Base-by-base conservation (phyloP, 768 basidiomycete genomes). In the Panaeolus cyanescens region DNA sequence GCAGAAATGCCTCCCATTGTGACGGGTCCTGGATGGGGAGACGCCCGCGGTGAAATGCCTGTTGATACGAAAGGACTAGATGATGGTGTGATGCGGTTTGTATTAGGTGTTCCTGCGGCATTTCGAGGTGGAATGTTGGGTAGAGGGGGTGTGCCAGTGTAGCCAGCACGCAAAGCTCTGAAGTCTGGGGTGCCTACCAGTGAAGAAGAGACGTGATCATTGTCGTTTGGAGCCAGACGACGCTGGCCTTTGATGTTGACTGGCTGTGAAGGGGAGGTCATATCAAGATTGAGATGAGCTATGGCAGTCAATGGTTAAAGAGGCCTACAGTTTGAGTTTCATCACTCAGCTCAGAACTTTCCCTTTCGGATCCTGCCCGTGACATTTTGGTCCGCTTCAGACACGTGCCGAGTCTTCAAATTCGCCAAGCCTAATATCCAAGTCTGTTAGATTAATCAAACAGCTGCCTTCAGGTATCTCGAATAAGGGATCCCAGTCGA, bases 131-230 rank as follows among this genome's bases (percentile, higher is more conserved):
- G 86, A 25, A 88, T 86, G 63, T 85, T 83, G 20, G 89, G 81
- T 0, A 79, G 76, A 15, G 88, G 87, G 39, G 72, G 87, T 5
- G 84, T 83, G 15, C 83, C 85, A 5, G 75, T 68, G 66, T 88
- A 91, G 60, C 85, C 85, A 19, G 87, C 86, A 2, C 90, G 84
- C n/a, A 91, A 75, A 13, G 79, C 77, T 32, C 85, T 82, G 60
- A 90, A 73, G 66, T 88, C 85, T 6, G 91, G 88, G 19, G 90
- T 89, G 42, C 87, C 87, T 13, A 78, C 13, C 8, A 32, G 30
- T n/a, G 40, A 65, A 1, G 80, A 66, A 8, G 76, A 77, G 8
- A 67, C 68, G 70, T 56, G 20, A 63, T 58, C 50, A 45, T 68
- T 45, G 56, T 68, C 71, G 22, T 59, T 59, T 15, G 66, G 67